Conservation (phyloP, 2,329 filamentous ascomycete genomes). For the Lecanicillium sp. region DNA sequence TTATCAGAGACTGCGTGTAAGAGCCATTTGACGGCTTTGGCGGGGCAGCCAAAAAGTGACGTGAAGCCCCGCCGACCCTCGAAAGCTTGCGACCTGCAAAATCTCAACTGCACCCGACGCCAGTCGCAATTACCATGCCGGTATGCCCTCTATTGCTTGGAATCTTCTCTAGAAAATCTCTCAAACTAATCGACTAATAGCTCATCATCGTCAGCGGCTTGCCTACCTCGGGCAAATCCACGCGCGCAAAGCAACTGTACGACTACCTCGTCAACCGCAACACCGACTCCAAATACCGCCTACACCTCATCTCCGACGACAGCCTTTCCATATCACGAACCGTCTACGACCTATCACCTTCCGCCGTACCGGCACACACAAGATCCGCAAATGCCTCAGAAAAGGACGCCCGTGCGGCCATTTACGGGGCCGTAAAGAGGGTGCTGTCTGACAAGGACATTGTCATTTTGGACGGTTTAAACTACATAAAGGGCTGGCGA, state of each 20-base stretch:
- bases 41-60: no score
- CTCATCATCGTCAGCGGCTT: conserved; percentile 60
- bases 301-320: conserved; percentile 69
- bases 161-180: conserved; percentile 22
- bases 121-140: no score
- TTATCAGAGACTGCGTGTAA: no score
- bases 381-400: conserved; percentile 67
- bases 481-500: conserved; percentile 86
- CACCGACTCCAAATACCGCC: conserved; percentile 44
- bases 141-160: conserved; percentile 21
- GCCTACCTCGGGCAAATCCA: conserved; percentile 61
- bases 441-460: conserved; percentile 64
- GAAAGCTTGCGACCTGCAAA: no score
- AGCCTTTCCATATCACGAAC: conserved; percentile 58
- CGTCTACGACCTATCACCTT: conserved; percentile 59
- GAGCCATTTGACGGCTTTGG: no score
- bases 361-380: conserved; percentile 44
- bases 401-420: conserved; percentile 70
- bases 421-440: conserved; percentile 73
- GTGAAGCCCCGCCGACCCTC: no score
- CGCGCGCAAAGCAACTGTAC: conserved; percentile 57
- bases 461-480: conserved; percentile 70
- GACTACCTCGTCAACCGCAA: conserved; percentile 54
- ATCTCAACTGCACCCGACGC: no score
- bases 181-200: conserved; percentile 28